A percentile compares a stretch with the other conserved stretches of the same genome.
Evolutionary conservation across 2,329 filamentous ascomycete genomes (phyloP).

Genomic region (Beauveria caledonica): DNA sequence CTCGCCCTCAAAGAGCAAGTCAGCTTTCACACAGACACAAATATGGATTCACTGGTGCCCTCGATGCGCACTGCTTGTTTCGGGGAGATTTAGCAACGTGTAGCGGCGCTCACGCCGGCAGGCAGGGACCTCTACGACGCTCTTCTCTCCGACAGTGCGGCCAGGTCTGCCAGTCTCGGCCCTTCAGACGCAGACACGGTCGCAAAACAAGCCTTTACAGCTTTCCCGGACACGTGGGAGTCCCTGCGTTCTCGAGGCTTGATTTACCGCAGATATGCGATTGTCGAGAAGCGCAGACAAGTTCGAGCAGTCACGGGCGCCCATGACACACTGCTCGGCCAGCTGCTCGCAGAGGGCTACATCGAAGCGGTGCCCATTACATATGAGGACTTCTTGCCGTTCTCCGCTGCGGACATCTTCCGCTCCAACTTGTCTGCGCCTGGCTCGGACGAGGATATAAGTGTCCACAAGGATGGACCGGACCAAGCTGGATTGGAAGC

Average conservation of each 20-base stretch:
- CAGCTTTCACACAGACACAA: slow-evolving; percentile 24
- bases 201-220: slow-evolving; percentile 23
- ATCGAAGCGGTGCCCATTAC: slow-evolving; percentile 35
- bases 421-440: slow-evolving; percentile 30
- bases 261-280: slow-evolving; percentile 31
- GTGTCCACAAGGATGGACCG: background rate
- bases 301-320: background rate
- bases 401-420: slow-evolving; percentile 45
- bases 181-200: slow-evolving; percentile 17
- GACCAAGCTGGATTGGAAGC: background rate
- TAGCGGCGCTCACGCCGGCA: slow-evolving; percentile 37
- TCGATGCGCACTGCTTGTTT: slow-evolving; percentile 41
- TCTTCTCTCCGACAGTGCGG: slow-evolving; percentile 21
- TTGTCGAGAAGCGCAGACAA: background rate
- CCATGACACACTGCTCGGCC: slow-evolving; percentile 16
- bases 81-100: slow-evolving; percentile 45
- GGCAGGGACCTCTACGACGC: slow-evolving; percentile 39
- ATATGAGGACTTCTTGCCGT: slow-evolving; percentile 46
- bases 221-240: slow-evolving; percentile 34
- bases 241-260: slow-evolving; percentile 27
- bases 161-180: background rate
- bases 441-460: background rate
- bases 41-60: slow-evolving; percentile 15
- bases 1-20: slow-evolving; percentile 40
- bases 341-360: slow-evolving; percentile 24